Evolutionary conservation across 805 yeast species (phyloP).

Genomic region (Candida patagonica): DNA sequence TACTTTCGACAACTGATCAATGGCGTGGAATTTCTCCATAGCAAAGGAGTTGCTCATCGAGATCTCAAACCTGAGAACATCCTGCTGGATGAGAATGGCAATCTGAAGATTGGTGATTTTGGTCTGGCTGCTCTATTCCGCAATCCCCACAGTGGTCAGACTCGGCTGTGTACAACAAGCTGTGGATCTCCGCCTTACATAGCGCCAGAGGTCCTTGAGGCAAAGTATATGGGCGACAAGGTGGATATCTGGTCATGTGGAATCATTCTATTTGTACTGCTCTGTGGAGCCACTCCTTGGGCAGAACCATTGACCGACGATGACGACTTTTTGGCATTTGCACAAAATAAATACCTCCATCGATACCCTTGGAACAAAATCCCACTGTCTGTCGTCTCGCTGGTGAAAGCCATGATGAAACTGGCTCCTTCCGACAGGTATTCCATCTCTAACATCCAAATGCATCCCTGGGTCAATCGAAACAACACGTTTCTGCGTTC

Average conservation of each 20-base stretch:
- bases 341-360: conserved; percentile 37
- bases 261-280: conserved; percentile 48
- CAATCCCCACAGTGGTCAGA: conserved; percentile 37
- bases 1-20: conserved; percentile 57
- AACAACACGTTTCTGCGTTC: conserved; percentile 40
- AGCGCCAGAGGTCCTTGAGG: conserved; percentile 59
- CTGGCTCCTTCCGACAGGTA: conserved; percentile 63
- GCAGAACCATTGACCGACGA: conserved; percentile 53
- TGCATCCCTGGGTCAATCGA: conserved; percentile 78
- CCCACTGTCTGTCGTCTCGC: conserved; percentile 39
- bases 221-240: conserved; percentile 43
- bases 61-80: conserved; percentile 62
- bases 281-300: conserved; percentile 67
- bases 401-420: conserved; percentile 51
- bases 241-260: conserved; percentile 69
- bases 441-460: conserved; percentile 49
- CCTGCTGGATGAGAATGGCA: conserved; percentile 52
- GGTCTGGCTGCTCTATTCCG: conserved; percentile 60
- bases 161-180: conserved; percentile 27
- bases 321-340: conserved; percentile 35
- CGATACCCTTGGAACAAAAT: conserved; percentile 48
- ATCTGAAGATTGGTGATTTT: conserved; percentile 67
- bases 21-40: conserved; percentile 53
- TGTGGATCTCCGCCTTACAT: conserved; percentile 72
- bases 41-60: conserved; percentile 56